Percentiles rank a stretch among this genome's conserved stretches.
These are phyloP conservation scores for Yamadazyma spencermartinsiae DNA, from an alignment of 1,139 yeast species.

Conservation along the genomic window DNA sequence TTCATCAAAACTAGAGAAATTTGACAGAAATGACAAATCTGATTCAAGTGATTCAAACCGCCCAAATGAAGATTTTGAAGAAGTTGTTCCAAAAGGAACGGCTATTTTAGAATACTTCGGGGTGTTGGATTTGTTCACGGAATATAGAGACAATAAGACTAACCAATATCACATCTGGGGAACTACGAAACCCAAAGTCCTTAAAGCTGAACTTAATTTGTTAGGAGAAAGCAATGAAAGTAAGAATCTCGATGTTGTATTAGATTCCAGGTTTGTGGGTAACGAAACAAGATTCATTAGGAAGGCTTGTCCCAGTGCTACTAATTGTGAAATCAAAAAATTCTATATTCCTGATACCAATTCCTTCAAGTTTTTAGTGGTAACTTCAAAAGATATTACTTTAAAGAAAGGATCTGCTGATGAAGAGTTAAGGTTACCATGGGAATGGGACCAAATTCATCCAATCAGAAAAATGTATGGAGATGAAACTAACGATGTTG, in stretches of 20 bases:
- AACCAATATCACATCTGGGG: conserved; percentile 86
- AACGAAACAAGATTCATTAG: conserved; percentile 75
- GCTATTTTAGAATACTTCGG: conserved; percentile 70
- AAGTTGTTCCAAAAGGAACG: conserved; percentile 47
- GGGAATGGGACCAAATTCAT: conserved; percentile 87
- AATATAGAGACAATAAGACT: conserved; percentile 61
- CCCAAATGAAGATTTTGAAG: conserved; percentile 12
- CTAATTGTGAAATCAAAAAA: conserved; percentile 69
- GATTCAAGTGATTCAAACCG: conserved; percentile 6
- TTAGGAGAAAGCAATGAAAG: conserved; percentile 5
- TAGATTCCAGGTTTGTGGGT: conserved; percentile 82
- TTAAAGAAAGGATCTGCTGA: conserved; percentile 27
- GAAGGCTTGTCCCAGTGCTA: conserved; percentile 61
- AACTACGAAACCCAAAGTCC: conserved; percentile 77
- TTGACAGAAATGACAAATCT: conserved; percentile 3
- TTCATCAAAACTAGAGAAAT: conserved; percentile 19
- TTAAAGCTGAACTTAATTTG: conserved; percentile 44
- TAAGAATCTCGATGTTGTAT: conserved; percentile 48
- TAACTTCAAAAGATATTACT: conserved; percentile 54
- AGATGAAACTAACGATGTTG: conserved; percentile 22
- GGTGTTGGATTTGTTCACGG: conserved; percentile 62
- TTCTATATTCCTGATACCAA: conserved; percentile 47
- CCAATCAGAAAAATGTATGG: conserved; percentile 61
- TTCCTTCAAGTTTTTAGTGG: conserved; percentile 55
- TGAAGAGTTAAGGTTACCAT: conserved; percentile 73